phyloP scores from a whole-genome alignment of 2,329 filamentous ascomycete genomes.

The Aureobasidium leucospermi region DNA sequence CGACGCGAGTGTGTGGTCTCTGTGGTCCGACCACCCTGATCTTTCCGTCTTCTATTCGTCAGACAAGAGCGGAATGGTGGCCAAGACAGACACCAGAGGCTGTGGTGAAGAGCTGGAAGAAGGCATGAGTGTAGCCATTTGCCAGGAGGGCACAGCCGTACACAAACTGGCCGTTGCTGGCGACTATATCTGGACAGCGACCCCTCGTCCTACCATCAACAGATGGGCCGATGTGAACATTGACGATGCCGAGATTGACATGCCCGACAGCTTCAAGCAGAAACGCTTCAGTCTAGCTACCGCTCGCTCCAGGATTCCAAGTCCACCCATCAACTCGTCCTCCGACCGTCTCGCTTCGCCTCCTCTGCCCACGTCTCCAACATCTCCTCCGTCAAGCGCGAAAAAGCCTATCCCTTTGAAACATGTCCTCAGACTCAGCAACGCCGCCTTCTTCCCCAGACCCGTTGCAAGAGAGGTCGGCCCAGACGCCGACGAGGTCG shows the following conservation, averaged over 20 bases:
- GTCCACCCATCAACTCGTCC: slow-evolving; percentile 19
- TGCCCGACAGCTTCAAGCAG: slow-evolving; percentile 38
- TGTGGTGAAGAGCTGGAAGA: slow-evolving; percentile 68
- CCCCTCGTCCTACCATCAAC: slow-evolving; percentile 84
- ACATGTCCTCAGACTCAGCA: slow-evolving; percentile 74
- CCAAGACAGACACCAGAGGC: slow-evolving; percentile 84
- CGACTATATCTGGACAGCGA: slow-evolving; percentile 83
- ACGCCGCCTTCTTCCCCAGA: slow-evolving; percentile 68
- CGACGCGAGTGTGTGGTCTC: slow-evolving; percentile 93
- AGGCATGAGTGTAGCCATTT: slow-evolving; percentile 80
- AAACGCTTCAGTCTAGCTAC: slow-evolving; percentile 47
- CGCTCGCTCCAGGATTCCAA: slow-evolving; percentile 34
- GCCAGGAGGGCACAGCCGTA: slow-evolving; percentile 83
- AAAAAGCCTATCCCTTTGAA: slow-evolving; percentile 67
- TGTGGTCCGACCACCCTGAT: slow-evolving; percentile 80
- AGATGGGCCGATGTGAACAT: slow-evolving; percentile 85
- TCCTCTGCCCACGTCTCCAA: slow-evolving; percentile 20
- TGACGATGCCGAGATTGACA: slow-evolving; percentile 58
- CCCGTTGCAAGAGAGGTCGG: slow-evolving; percentile 32
- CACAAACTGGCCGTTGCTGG: slow-evolving; percentile 57
- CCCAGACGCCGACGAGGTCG: slow-evolving; percentile 47
- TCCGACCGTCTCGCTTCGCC: slow-evolving; percentile 9
- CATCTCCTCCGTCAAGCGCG: slow-evolving; percentile 26
- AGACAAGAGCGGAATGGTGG: slow-evolving; percentile 86
- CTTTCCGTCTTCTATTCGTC: slow-evolving; percentile 90